Conservation (phyloP, 208 protist species). For the Kentomonas sorsogonicus region DNA sequence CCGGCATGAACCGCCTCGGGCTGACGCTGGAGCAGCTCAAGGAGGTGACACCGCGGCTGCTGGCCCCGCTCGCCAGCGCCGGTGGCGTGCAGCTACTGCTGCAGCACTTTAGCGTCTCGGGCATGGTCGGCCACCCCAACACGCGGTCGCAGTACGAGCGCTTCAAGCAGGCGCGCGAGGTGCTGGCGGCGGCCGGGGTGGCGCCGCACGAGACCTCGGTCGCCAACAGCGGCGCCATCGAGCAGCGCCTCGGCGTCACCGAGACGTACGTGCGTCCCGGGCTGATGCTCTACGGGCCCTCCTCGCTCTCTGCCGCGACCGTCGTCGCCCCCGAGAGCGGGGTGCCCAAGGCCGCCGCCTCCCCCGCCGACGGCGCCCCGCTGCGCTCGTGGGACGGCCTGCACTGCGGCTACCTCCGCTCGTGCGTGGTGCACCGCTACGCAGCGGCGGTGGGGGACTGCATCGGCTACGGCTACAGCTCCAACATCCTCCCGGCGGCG, state of each 20-base stretch:
- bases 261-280: conserved; percentile 48
- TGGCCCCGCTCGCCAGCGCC: conserved; percentile 29
- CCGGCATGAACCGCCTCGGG: conserved; percentile 50
- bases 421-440: conserved; percentile 42
- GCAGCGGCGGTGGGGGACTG: conserved; percentile 29
- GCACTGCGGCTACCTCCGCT: conserved; percentile 35
- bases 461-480: conserved; percentile 42
- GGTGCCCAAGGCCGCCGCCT: too few species aligned
- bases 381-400: conserved; percentile 34
- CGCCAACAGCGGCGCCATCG: conserved; percentile 45
- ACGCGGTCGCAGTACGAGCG: conserved; percentile 26
- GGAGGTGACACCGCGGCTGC: too few species aligned
- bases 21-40: conserved; percentile 25
- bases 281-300: conserved; percentile 47
- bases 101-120: conserved; percentile 51
- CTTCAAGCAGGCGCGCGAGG: conserved; percentile 30
- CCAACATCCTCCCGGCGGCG: conserved; percentile 30
- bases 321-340: conserved; percentile 8
- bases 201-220: conserved; percentile 46
- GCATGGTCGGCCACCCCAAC: conserved; percentile 30
- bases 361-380: conserved; percentile 14
- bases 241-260: conserved; percentile 32
- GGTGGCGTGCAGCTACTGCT: conserved; percentile 37
- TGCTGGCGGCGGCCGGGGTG: conserved; percentile 30
- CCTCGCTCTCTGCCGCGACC: conserved; percentile 23